These are phyloP conservation scores for Betula pendula DNA, from an alignment of 306 rosid species.

Conservation along the genomic window DNA sequence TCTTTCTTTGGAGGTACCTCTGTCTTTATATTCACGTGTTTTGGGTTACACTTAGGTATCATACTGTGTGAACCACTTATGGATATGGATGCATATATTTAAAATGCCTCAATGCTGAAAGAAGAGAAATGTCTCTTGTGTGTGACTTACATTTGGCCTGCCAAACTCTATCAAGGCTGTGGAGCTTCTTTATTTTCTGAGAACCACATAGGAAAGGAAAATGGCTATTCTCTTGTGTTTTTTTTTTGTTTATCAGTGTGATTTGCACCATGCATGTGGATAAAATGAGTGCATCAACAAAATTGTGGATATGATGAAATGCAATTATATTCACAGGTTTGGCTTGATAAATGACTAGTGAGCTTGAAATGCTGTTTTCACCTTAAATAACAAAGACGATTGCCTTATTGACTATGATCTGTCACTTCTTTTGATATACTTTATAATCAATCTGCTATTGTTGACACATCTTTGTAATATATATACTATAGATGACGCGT, in stretches of 20 bases:
- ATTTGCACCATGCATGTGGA: neutral
- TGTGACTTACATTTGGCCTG: neutral
- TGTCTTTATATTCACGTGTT: constrained; percentile 18
- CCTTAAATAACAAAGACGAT: neutral
- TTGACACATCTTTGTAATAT: neutral
- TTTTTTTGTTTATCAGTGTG: neutral
- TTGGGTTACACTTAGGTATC: neutral
- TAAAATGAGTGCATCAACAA: neutral
- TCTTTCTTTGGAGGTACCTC: constrained; percentile 69
- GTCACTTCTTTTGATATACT: too few species aligned
- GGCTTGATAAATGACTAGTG: too few species aligned
- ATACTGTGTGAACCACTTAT: neutral
- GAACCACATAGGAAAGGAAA: neutral
- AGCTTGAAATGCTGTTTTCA: neutral
- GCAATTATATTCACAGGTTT: neutral
- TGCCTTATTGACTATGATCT: neutral
- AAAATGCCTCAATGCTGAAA: neutral
- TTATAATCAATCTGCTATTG: neutral
- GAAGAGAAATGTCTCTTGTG: neutral
- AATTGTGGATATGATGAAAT: neutral
- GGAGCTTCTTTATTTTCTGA: neutral
- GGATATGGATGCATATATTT: neutral
- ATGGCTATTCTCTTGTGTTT: neutral
- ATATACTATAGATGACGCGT: too few species aligned
- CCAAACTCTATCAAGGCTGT: neutral